Base-by-base conservation (phyloP, 768 basidiomycete genomes). In the Pisolithus tinctorius region DNA sequence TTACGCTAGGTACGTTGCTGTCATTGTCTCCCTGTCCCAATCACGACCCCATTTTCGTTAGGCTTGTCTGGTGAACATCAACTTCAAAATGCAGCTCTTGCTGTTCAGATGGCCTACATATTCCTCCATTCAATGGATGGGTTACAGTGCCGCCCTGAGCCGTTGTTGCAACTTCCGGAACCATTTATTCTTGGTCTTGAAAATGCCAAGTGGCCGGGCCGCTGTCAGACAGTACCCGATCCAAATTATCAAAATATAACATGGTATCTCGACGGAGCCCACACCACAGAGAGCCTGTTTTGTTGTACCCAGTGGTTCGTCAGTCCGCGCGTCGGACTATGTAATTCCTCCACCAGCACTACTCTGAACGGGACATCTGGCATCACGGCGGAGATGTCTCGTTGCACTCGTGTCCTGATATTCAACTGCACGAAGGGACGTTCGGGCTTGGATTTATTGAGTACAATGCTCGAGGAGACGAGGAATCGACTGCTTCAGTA, bases 381-480 rank as follows among this genome's bases (percentile, higher is more conserved):
- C 25, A 8, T 26, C 45, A 37, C 29, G 31, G 26, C 36, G 53
- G 45, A 53, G 52, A 47, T 55, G 25, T 69, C 55, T 41, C 60
- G 60, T 39, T 64, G 68, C 20, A 61, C 55, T 26, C 81, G 90
- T 25, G 69, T 90, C 4, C 73, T 98, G 36, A 77, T 99, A 23
- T 99, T 99, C 74, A 99, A 99, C 67, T 97, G 93, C 69, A 96
- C 93, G 3, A 83, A 76, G 47, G 95, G 93, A 14, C 83, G 96
- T 31, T 88, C 92, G 9, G 93, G 90, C 1, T 65, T 76, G 20
- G 66, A 73, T 0, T 87, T 99, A 65, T 74, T 99, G n/a, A 67
- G 66, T 10, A 68, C 78, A 1, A 74, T 95, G 16, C 67, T 84
- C 41, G 67, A 74, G 1, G 78, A 76, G 25, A 75, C 81, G 17